Base-by-base conservation (phyloP, 2,329 filamentous ascomycete species). In the Ustulina deusta region DNA sequence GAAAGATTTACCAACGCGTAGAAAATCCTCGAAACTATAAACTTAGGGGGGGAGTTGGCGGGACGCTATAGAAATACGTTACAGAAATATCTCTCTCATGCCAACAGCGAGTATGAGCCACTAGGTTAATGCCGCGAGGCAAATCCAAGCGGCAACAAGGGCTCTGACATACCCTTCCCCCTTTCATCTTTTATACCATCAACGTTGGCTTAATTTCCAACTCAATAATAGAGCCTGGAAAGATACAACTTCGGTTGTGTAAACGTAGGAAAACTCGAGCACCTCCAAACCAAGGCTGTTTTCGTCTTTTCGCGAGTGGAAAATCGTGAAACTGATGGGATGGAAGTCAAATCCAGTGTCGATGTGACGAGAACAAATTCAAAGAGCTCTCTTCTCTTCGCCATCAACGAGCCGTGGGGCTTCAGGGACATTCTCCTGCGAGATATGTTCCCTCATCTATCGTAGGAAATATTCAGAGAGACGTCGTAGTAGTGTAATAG, bases 331-430 rank as follows among this genome's bases (percentile, higher is more conserved):
- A 46, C 34, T n/a, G 15, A 38, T 9, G 40, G 20, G 40, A 59
- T 42, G 20, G 25, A 51, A 38, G 27, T 32, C 25, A 46, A 56
- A 36, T 51, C 27, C 32, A 22, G 34, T 56, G 20, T 55, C 27
- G 32, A 61, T 25, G 46, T n/a, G 27, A 59, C 40, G n/a, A 17
- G 46, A 55, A 63, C 9, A 17, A 49, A 46, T 61, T 49, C 27
- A 49, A 25, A 29, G 25, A 11, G 36, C 13, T 52, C 42, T 49
- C 58, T 34, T 55, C 49, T 42, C 58, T 71, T 69, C 62, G 46
- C 56, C 57, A 69, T 56, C 49, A 57, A 63, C 22, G 17, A 63
- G 69, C 69, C 69, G 69, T 67, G 67, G 46, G 69, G 69, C 67
- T 48, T 38, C 58, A 51, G 49, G 55, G 61, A 67, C 59, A 62